Conservation (phyloP, 208 protist genomes). For the Trypanosoma theileri region DNA sequence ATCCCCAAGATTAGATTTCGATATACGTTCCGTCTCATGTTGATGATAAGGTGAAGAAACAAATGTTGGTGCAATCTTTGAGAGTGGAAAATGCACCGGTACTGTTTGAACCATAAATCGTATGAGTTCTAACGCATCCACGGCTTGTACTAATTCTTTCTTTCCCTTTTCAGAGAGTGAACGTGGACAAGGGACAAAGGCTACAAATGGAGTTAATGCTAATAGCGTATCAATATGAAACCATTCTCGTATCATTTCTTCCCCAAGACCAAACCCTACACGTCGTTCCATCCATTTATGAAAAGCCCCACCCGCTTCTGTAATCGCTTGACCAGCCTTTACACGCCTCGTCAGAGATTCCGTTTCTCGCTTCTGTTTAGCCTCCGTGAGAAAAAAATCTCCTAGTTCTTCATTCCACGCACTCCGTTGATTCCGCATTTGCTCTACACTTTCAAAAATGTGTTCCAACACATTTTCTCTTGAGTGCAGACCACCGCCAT, state of each 20-base stretch:
- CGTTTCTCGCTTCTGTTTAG: slow-evolving; percentile 24
- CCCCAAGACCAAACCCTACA: slow-evolving; percentile 3
- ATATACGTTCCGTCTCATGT: slow-evolving; percentile 15
- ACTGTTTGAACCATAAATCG: slow-evolving; percentile 60
- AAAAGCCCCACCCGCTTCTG: slow-evolving; percentile 29
- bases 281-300: slow-evolving; percentile 36
- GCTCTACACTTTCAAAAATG: slow-evolving; percentile 27
- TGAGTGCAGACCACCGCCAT: background rate
- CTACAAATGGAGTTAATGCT: slow-evolving; percentile 55
- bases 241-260: slow-evolving; percentile 40
- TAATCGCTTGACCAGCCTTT: slow-evolving; percentile 16
- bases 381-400: slow-evolving; percentile 35
- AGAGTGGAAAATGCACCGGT: slow-evolving; percentile 44
- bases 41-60: slow-evolving; percentile 40
- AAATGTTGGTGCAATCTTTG: slow-evolving; percentile 50
- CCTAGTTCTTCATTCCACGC: slow-evolving; percentile 44
- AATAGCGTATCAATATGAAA: slow-evolving; percentile 52
- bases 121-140: slow-evolving; percentile 53
- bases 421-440: slow-evolving; percentile 30
- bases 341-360: slow-evolving; percentile 30
- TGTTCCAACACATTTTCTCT: slow-evolving; percentile 15
- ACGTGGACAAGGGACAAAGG: slow-evolving; percentile 55
- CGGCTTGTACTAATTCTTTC: slow-evolving; percentile 26
- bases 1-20: slow-evolving; percentile 31
- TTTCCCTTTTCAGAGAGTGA: slow-evolving; percentile 30